Evolutionary conservation across 2,329 filamentous ascomycete genomes (phyloP).

Genomic region (Nemania bipapillata): DNA sequence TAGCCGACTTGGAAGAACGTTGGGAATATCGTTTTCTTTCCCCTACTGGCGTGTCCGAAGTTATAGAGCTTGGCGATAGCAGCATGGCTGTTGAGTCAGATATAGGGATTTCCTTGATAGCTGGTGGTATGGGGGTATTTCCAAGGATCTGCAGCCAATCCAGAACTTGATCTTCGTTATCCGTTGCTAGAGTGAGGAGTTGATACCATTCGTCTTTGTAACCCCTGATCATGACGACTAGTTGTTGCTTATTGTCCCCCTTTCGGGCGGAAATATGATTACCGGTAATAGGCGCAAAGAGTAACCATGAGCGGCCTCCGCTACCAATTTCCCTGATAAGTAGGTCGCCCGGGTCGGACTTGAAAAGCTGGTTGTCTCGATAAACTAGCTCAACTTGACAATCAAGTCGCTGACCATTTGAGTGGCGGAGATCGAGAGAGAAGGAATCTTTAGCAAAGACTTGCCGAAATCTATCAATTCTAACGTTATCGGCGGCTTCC

Average conservation of each 20-base stretch:
- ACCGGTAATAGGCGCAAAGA: slow-evolving; percentile 88
- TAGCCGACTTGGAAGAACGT: slow-evolving; percentile 41
- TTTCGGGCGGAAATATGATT: slow-evolving; percentile 80
- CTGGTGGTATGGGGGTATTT: slow-evolving; percentile 61
- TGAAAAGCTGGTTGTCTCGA: slow-evolving; percentile 78
- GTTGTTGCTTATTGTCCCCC: slow-evolving; percentile 74
- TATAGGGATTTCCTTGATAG: slow-evolving; percentile 51
- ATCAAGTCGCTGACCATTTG: slow-evolving; percentile 87
- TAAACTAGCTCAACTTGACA: slow-evolving; percentile 89
- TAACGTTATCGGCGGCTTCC: slow-evolving; percentile 73
- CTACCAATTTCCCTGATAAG: slow-evolving; percentile 90
- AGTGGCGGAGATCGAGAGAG: slow-evolving; percentile 84
- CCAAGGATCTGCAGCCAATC: slow-evolving; percentile 90
- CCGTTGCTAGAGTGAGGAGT: slow-evolving; percentile 78
- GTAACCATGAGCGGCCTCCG: slow-evolving; percentile 77
- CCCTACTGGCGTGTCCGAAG: slow-evolving; percentile 55
- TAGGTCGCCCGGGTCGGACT: slow-evolving; percentile 79
- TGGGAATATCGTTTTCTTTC: slow-evolving; percentile 50
- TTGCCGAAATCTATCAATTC: slow-evolving; percentile 79
- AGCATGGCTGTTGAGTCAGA: slow-evolving; percentile 43
- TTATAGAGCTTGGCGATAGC: slow-evolving; percentile 42
- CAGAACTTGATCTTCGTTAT: slow-evolving; percentile 78
- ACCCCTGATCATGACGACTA: slow-evolving; percentile 89
- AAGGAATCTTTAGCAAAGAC: slow-evolving; percentile 93
- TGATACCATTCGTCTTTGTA: slow-evolving; percentile 82